A percentile compares a stretch with the other conserved stretches of the same genome.
Conservation (phyloP, 768 basidiomycete genomes). For the Rhizopogon sp. region DNA sequence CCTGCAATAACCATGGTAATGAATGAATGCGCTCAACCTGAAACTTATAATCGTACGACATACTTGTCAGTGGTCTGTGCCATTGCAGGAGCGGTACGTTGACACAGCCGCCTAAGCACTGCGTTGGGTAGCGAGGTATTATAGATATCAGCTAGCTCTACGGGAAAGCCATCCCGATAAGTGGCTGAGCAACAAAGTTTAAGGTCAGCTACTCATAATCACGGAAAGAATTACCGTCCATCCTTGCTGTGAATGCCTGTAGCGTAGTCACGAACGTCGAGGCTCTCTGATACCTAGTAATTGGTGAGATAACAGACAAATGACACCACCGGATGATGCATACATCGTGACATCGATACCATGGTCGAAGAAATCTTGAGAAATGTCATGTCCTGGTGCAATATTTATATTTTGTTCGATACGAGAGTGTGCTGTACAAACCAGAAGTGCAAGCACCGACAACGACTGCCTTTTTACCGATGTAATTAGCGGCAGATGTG, state of each 20-base stretch:
- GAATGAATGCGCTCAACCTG: background rate
- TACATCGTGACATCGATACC: constrained; percentile 28
- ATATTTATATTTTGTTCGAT: background rate
- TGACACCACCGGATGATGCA: background rate
- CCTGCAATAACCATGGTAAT: constrained; percentile 12
- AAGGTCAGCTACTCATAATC: background rate
- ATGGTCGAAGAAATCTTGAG: constrained; percentile 28
- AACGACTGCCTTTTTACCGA: constrained; percentile 63
- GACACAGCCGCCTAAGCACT: constrained; percentile 11
- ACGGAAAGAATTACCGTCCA: constrained; percentile 1
- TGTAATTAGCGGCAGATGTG: constrained; percentile 40
- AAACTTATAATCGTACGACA: background rate
- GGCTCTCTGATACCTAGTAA: constrained; percentile 18
- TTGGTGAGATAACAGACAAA: constrained; percentile 1
- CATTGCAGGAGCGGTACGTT: constrained; percentile 11
- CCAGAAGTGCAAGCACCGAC: constrained; percentile 65
- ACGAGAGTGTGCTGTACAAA: constrained; percentile 11
- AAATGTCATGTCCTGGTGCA: constrained; percentile 29
- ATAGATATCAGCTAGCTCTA: constrained; percentile 18
- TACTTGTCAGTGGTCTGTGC: constrained; percentile 24
- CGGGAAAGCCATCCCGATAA: constrained; percentile 18
- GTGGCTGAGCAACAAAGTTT: constrained; percentile 1
- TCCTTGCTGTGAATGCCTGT: background rate
- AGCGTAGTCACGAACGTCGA: constrained; percentile 18
- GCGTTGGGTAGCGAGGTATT: constrained; percentile 12